Base-by-base conservation (phyloP, 177 flowering plant genomes). In the Vitis hybrid region DNA sequence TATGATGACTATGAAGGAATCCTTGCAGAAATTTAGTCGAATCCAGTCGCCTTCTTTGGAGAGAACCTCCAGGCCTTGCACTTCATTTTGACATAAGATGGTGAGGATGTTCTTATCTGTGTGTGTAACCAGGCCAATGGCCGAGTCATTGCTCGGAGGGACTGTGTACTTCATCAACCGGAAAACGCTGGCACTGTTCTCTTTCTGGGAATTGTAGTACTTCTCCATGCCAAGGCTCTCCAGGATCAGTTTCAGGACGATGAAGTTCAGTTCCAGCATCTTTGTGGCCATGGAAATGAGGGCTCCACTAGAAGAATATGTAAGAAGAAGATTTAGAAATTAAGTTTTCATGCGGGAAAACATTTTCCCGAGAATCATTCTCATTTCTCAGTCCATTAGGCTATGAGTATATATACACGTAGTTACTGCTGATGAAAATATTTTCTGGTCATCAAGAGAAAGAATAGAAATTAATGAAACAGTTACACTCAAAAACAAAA, bases 131-230 rank as follows among this genome's bases (percentile, higher is more conserved):
- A 76, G 51, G 7, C 77, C 79, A 0, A 70, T 5, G 48, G 63
- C 69, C 0, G 67, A 20, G 33, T 51, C 73, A n/a, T 16, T 19
- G 39, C 33, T 58, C 4, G 72, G 73, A 7, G 78, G 78, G 16
- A 60, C 73, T 14, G 20, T 29, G 74, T 79, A 79, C 66, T 79
- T 79, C 79, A 76, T 79, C 26, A 76, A 3, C 1, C 77, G 72
- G 12, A 76, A 59, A 5, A 55, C 53, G 11, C 67, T 55, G 1
- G 51, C 16, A 2, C 12, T 67, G 11, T 68, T 63, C 18, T 74
- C 53, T 1, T 65, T 33, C 18, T 31, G 60, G 0, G 68, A 50
- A 6, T 59, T 50, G 45, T 62, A 70, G 60, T 51, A 49, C 13
- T 65, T 60, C 16, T 20, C 71, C 29, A 65, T 33, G 8, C 78